Base-by-base conservation (phyloP, 2,329 filamentous ascomycete genomes). In the Achaetomium macrosporum region DNA sequence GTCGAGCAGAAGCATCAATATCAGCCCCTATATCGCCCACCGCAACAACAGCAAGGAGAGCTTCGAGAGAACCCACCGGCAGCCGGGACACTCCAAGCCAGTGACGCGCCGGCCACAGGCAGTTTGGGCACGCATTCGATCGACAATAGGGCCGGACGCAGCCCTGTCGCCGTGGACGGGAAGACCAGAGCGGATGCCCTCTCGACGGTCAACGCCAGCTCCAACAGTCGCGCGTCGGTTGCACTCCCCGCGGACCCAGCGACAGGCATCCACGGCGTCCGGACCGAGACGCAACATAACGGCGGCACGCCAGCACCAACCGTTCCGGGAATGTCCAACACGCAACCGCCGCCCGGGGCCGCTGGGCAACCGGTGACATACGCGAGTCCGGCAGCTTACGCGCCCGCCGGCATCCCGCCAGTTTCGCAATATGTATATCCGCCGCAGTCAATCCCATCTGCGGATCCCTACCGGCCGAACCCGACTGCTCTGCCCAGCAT, bases 401-500 rank as follows among this genome's bases (percentile, higher is more conserved):
- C 56, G 16, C 50, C 59, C 37, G 48, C 57, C 36, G 60, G 57
- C 45, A 55, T 61, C 49, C 47, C 60, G 31, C 49, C 56, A 33
- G 53, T 56, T 6, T 48, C 61, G 31, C 60, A 58, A 40, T 61
- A 63, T 47, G 48, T 57, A 16, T 52, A 52, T 10, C 47, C 50
- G 9, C 46, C 58, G n/a, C 58, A 62, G 33, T 30, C 62, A 52
- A 50, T 54, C 31, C 53, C 61, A 17, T 48, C 59, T n/a, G 59
- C 63, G 51, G 71, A 73, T 55, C 61, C 64, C 17, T 73, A 73
- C 57, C 68, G 71, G 56, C 59, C 66, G 48, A 66, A 59, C 47
- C 64, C 68, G 40, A 69, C 71, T 50, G 65, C 71, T 7, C 62
- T 74, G 42, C 71, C 71, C 43, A 74, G 71, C 57, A 73, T 74